Evolutionary conservation across 2,329 filamentous ascomycete genomes (phyloP), one percentile per base, ranked within the genome.

Genomic region (Cladosporium halotolerans): DNA sequence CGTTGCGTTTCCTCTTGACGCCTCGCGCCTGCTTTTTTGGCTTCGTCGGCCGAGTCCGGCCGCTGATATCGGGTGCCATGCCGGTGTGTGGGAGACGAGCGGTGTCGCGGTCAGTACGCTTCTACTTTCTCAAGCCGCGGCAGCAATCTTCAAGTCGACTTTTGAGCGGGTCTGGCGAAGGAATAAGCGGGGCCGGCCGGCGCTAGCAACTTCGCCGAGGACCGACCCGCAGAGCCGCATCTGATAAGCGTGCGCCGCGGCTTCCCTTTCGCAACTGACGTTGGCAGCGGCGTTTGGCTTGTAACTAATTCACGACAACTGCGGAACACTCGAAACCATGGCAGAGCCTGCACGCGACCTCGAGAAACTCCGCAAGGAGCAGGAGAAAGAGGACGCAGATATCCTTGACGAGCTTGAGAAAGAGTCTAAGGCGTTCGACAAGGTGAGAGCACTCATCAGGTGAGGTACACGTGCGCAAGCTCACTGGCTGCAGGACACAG

Each of bases 341-440:
- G 56, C 56, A 2, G 58, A 60, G 41, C 64, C 66, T 8, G 60
- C 64, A 52, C 60, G 60, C 18, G 58, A 63, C 32, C 57, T 66
- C 33, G 62, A 62, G 11, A 60, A 63, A 55, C 61, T 67, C 18
- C 60, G 60, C 28, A 61, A 59, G 18, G 64, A 68, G 58, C 62
- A 67, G 51, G 60, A 58, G 42, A 57, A 60, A 39, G 64, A 67
- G 48, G 86, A 91, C 61, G 77, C 83, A 64, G 88, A 89, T 68
- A 85, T 88, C 43, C 80, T 96, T 58, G 86, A 90, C 66, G 83
- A 84, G 57, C 83, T 96, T 40, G 89, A 92, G 65, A 79, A 83
- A 33, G 90, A 96, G 68, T 84, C 86, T 52, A 95, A 92, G 64
- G 92, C 96, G 68, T 95, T 92, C 66, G 86, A 88, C 67, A 97